These are phyloP conservation scores for Cystobasidium tubakii DNA, from an alignment of 768 basidiomycete genomes.

Conservation along the genomic window DNA sequence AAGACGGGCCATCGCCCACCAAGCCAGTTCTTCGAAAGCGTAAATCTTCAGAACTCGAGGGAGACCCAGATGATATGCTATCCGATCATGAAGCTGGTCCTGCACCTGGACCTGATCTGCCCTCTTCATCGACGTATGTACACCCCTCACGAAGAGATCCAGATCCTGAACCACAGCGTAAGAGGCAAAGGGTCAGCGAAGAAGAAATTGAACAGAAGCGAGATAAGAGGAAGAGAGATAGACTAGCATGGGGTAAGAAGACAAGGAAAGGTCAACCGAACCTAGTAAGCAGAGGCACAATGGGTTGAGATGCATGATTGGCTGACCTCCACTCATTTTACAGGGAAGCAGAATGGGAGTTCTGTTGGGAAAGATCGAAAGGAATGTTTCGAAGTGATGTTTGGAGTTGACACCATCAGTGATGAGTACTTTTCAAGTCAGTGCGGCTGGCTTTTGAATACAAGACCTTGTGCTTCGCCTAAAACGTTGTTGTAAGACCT, in stretches of 20 bases:
- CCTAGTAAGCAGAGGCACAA: neutral
- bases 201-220: slow-evolving; percentile 34
- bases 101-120: slow-evolving; percentile 11
- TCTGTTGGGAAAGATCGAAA: slow-evolving; percentile 37
- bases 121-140: neutral
- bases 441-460: too few relatives aligned
- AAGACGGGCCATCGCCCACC: neutral
- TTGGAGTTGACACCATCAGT: too few relatives aligned
- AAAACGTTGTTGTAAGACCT: neutral
- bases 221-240: slow-evolving; percentile 10
- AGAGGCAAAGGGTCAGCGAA: slow-evolving; percentile 30
- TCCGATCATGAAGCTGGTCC: slow-evolving; percentile 15
- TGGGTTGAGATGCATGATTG: neutral
- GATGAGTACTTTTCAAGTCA: too few relatives aligned
- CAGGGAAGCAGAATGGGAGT: slow-evolving; percentile 31
- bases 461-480: too few relatives aligned
- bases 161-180: slow-evolving; percentile 13
- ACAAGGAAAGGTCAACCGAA: slow-evolving; percentile 36
- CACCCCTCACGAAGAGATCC: slow-evolving; percentile 9
- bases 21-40: slow-evolving; percentile 21
- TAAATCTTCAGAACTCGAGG: slow-evolving; percentile 26
- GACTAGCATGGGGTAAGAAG: slow-evolving; percentile 23
- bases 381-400: neutral
- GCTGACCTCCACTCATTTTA: neutral
- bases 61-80: neutral